Base-by-base conservation (phyloP, 345 rosid species). In the Hibiscus tridactylites region DNA sequence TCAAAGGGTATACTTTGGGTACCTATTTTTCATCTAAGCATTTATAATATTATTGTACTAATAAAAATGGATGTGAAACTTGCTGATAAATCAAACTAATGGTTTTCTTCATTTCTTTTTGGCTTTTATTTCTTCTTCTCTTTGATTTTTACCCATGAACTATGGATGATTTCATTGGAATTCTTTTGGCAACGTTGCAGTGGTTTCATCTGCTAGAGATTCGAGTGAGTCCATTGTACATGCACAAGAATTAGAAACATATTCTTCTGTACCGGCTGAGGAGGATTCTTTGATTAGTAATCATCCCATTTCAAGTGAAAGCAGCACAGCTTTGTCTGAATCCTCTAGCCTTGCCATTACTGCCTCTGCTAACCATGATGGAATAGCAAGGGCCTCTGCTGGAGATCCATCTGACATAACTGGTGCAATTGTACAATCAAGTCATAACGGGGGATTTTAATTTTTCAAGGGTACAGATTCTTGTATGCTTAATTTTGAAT, bases 391-490 rank as follows among this genome's bases (percentile, higher is more conserved):
- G 75, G 73, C 76, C 68, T 79, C 85, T 76, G 73, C 79, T 2
- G 84, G 78, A 73, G 71, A 71, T 79, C 78, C 66, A 65, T 68
- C 90, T 8, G 84, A 78, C 73, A 72, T 63, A 79, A 17, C 83
- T 44, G 75, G 63, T 73, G 81, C 83, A 5, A 74, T 85, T 65
- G 88, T 87, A 58, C 71, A 78, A 75, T 85, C 91, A 24, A 82
- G 79, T 83, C 59, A 61, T 52, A 65, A 70, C 13, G 79, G 77
- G 60, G 96, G 65, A 76, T 85, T 61, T 90, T 96, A 1, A 60
- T 91, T 26, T 91, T 94, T 68, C 89, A 94, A 74, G 96, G 96
- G 97, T 90, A 91, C 24, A 73, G 16, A 24, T 10, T 57, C 61
- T 6, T 76, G 26, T 54, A 66, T 74, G 61, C 58, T 42, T 26